Evolutionary conservation across 805 yeast species (phyloP).

Genomic region (Monosporozyma yasuniensis): DNA sequence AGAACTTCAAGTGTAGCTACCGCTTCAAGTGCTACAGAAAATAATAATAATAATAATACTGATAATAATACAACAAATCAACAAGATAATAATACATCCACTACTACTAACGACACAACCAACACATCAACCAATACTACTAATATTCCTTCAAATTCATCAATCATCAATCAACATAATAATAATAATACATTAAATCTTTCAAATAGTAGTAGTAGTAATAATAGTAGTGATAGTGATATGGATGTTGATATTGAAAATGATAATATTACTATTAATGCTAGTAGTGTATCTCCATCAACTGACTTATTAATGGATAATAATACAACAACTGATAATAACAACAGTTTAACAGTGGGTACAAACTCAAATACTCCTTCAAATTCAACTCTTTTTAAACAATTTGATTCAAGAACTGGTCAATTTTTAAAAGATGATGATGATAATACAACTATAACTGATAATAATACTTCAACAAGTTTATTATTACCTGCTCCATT

Average conservation of each 20-base stretch:
- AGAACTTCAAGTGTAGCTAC: neutral
- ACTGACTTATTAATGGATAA: neutral
- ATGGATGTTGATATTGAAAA: neutral
- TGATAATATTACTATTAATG: neutral
- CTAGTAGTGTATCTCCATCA: slow-evolving; percentile 1
- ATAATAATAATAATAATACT: too few relatives aligned
- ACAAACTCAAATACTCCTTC: neutral
- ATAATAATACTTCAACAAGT: neutral
- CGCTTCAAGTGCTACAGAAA: neutral
- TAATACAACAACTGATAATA: neutral
- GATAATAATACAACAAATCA: too few relatives aligned
- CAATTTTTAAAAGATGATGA: slow-evolving; percentile 17
- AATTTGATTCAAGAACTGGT: slow-evolving; percentile 27
- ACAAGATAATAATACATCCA: neutral
- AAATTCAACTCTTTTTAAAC: slow-evolving; percentile 19
- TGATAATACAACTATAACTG: neutral
- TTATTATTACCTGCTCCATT: neutral
- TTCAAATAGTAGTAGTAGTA: neutral
- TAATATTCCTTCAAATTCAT: neutral
- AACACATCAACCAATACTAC: neutral
- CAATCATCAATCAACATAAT: neutral
- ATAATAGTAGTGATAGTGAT: neutral
- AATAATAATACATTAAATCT: neutral
- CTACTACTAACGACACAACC: neutral
- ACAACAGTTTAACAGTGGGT: neutral